Percentiles rank a stretch among this genome's conserved stretches.
phyloP scores from a whole-genome alignment of 192 early-diverging fungal species.

The Coemansia furcata region DNA sequence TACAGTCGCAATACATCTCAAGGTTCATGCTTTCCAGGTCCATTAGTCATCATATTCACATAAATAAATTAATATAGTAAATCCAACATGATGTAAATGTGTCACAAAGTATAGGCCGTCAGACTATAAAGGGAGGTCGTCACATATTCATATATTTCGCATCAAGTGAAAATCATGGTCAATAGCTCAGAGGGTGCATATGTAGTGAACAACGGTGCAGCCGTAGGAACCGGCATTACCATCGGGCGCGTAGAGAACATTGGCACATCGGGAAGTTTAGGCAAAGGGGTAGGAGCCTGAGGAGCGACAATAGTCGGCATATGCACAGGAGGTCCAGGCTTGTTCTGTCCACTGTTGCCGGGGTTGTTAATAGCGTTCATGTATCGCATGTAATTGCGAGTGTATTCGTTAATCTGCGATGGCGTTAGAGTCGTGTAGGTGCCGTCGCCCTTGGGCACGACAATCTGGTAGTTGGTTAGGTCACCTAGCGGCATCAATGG shows the following conservation, averaged over 20 bases:
- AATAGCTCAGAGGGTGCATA: conserved; percentile 1
- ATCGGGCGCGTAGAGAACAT: not conserved
- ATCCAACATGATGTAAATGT: too few relatives aligned
- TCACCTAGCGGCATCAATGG: not conserved
- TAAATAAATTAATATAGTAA: too few relatives aligned
- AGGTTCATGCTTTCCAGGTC: too few relatives aligned
- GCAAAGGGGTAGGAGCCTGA: not conserved
- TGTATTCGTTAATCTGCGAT: not conserved
- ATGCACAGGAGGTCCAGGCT: not conserved
- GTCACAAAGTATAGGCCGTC: too few relatives aligned
- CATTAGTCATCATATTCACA: too few relatives aligned
- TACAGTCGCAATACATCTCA: too few relatives aligned
- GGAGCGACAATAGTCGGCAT: not conserved
- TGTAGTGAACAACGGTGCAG: not conserved
- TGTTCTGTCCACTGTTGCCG: not conserved
- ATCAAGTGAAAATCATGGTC: conserved; percentile 7
- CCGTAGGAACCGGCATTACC: not conserved
- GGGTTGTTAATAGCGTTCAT: not conserved
- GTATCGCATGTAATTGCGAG: not conserved
- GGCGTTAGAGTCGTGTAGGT: not conserved
- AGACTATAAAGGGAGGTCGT: not conserved
- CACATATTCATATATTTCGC: not conserved
- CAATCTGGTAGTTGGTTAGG: conserved; percentile 3
- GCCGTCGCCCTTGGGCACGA: not conserved
- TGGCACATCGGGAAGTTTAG: not conserved